phyloP scores from a whole-genome alignment of 495 filamentous ascomycete genomes.

The Podospora tetraspora region DNA sequence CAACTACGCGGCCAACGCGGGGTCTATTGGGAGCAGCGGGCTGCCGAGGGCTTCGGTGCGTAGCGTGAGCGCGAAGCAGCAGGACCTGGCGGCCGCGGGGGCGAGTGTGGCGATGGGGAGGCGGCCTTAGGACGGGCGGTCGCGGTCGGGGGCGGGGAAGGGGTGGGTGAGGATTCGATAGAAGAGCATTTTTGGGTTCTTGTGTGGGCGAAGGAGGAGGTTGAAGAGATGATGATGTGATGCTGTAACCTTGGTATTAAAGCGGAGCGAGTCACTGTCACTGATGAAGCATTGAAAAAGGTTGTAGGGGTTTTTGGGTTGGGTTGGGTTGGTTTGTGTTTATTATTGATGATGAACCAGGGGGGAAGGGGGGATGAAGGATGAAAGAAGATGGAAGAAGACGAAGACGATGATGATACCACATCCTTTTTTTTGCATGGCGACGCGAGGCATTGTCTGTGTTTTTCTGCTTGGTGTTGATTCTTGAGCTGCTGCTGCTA shows the following conservation, averaged over 20 bases:
- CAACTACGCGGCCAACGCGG: slow-evolving; percentile 26
- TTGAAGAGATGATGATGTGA: neutral
- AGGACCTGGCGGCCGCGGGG: slow-evolving; percentile 48
- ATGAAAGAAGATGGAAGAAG: neutral
- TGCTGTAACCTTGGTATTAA: neutral
- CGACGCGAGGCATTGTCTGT: slow-evolving; percentile 3
- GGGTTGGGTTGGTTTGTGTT: neutral
- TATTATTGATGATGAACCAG: neutral
- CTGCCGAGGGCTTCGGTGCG: slow-evolving; percentile 46
- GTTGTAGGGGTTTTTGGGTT: neutral
- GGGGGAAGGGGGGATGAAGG: neutral
- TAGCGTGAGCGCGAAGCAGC: slow-evolving; percentile 45
- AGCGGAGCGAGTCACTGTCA: neutral
- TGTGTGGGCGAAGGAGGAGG: too few relatives aligned
- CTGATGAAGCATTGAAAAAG: neutral
- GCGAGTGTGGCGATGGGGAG: slow-evolving; percentile 51
- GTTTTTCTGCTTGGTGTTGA: neutral
- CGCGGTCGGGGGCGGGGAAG: neutral
- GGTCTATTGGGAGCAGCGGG: slow-evolving; percentile 33
- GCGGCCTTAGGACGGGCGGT: slow-evolving; percentile 33
- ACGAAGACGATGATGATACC: slow-evolving; percentile 20
- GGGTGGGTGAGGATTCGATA: slow-evolving; percentile 4
- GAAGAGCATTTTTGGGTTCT: neutral
- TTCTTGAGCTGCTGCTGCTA: neutral
- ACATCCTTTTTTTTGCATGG: slow-evolving; percentile 12